These are phyloP conservation scores for Xylariaceae sp. DNA, from an alignment of 2,329 filamentous ascomycete species.

Conservation along the genomic window DNA sequence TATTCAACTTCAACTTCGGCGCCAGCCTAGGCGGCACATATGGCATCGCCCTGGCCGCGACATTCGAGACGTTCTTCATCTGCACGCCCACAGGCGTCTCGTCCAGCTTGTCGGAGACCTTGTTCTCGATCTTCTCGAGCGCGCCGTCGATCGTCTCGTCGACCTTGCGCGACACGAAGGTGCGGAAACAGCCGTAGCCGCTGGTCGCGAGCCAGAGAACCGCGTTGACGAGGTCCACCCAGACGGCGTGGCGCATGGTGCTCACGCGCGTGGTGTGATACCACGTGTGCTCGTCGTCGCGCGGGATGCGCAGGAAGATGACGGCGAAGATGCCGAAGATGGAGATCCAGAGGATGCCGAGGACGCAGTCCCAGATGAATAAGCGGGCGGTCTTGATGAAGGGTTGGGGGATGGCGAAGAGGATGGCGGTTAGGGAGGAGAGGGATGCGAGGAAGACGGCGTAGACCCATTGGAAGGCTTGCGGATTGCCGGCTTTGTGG, in stretches of 20 bases:
- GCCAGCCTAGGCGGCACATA: not conserved
- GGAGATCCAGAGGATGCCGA: conserved; percentile 53
- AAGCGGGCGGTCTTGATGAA: conserved; percentile 36
- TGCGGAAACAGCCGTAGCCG: conserved; percentile 38
- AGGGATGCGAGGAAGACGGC: conserved; percentile 54
- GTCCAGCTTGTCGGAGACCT: conserved; percentile 14
- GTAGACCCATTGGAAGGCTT: conserved; percentile 56
- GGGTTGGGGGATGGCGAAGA: conserved; percentile 34
- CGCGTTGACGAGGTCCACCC: conserved; percentile 64
- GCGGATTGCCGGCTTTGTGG: conserved; percentile 32
- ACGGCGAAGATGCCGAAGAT: conserved; percentile 68
- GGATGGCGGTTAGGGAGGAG: conserved; percentile 46
- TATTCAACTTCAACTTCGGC: conserved; percentile 5
- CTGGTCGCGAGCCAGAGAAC: conserved; percentile 56
- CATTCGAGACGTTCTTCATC: not conserved
- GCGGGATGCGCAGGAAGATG: conserved; percentile 59
- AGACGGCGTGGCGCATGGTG: conserved; percentile 65
- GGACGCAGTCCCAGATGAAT: conserved; percentile 40
- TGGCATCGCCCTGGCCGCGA: conserved; percentile 5
- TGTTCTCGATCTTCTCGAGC: conserved; percentile 14
- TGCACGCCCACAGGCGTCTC: conserved; percentile 5
- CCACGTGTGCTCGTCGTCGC: conserved; percentile 33
- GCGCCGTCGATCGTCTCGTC: conserved; percentile 16
- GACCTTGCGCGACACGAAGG: conserved; percentile 29
- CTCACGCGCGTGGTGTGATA: conserved; percentile 41